Evolutionary conservation across 371 early-diverging fungal genomes (phyloP), one percentile per base, ranked within the genome.

Genomic region (Mortierella sp.): DNA sequence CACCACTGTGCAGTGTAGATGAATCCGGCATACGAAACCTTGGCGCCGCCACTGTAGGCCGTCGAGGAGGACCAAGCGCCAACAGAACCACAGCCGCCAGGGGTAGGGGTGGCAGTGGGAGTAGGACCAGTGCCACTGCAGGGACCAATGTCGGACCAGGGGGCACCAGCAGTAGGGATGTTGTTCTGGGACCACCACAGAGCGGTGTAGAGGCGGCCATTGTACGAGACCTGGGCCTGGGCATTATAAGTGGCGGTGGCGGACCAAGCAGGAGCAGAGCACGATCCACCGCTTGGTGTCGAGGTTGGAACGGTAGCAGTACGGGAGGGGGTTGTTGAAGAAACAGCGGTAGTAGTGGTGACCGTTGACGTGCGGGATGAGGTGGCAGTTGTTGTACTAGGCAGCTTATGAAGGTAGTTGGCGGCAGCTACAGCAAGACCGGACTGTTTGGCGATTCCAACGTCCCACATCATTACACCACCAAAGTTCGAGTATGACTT

Each of bases 401-500:
- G 41, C 10, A 22, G 22, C 5, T 41, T 2, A 65, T 52, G 9
- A 61, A 45, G 13, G 71, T 68, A n/a, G 86, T 61, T 31, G 64
- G 66, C 31, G 75, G 73, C 37, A 48, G 26, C 79, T 71, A 58
- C 77, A 73, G 76, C 71, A 26, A 70, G 45, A 63, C 71, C 65
- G 13, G 64, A 71, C 52, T 64, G 22, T 5, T 26, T 43, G 24
- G 50, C 50, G 40, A 37, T 40, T 4, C 65, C 64, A 9, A 61
- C 63, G 70, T 88, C 92, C 93, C 93, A 93, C 22, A 91, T 85
- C 85, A 89, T 89, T 14, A 92, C 90, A 40, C 93, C 93, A 48
- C 92, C 93, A 70, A 89, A 90, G 41, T 80, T 88, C 14, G 77
- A 72, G 73, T 85, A 88, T 9, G 66, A 34, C 31, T 78, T 73